Evolutionary conservation across 1,139 yeast genomes (phyloP).

Genomic region (Candida albicans): DNA sequence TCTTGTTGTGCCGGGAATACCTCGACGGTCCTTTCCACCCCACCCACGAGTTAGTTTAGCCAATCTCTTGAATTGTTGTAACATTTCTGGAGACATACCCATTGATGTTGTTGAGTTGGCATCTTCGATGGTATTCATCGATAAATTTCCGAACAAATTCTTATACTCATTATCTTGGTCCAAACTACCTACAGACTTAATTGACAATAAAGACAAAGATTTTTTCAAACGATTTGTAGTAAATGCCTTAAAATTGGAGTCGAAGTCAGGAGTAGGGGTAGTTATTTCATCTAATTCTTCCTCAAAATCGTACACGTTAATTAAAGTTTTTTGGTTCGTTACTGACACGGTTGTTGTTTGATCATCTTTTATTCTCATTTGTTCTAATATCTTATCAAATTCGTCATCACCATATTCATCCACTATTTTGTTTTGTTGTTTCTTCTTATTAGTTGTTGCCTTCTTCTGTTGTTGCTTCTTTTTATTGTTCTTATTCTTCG

Average conservation of each 20-base stretch:
- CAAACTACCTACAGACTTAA: conserved; percentile 52
- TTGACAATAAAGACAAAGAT: conserved; percentile 41
- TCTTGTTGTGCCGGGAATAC: conserved; percentile 71
- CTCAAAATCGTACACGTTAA: conserved; percentile 31
- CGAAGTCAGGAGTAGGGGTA: conserved; percentile 43
- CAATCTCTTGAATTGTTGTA: conserved; percentile 61
- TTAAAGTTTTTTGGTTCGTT: conserved; percentile 22
- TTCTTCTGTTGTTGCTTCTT: conserved; percentile 18
- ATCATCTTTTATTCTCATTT: conserved; percentile 32
- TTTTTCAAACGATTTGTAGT: conserved; percentile 41
- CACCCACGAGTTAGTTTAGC: conserved; percentile 71
- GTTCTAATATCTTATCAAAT: conserved; percentile 40
- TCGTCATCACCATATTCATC: conserved; percentile 39
- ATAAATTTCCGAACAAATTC: conserved; percentile 70
- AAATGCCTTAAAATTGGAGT: conserved; percentile 46
- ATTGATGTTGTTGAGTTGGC: conserved; percentile 64
- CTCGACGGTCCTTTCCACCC: conserved; percentile 76
- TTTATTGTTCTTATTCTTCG: conserved; percentile 19
- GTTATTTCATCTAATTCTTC: conserved; percentile 30
- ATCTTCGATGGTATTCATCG: conserved; percentile 67
- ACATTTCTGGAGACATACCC: conserved; percentile 64
- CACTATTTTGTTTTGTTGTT: conserved; percentile 20
- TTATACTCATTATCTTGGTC: conserved; percentile 83
- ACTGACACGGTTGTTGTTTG: conserved; percentile 8
- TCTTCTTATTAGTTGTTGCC: conserved; percentile 15